phyloP scores from a whole-genome alignment of 2,329 filamentous ascomycete species.

The Nemania sp. region DNA sequence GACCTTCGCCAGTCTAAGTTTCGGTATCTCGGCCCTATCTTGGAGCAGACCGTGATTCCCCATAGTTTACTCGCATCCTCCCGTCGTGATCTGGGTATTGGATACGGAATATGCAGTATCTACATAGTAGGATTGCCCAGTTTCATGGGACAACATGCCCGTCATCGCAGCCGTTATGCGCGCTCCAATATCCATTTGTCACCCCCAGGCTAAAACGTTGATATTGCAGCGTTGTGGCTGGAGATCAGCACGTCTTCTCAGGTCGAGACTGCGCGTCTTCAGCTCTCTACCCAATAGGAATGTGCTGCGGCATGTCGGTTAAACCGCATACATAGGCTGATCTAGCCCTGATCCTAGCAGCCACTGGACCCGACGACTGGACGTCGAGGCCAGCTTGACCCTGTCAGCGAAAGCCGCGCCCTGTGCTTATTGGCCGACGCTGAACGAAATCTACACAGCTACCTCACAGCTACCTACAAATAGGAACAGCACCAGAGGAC shows the following conservation, averaged over 20 bases:
- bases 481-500: too few relatives aligned
- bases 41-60: too few relatives aligned
- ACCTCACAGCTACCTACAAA: too few relatives aligned
- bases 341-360: conserved; percentile 14
- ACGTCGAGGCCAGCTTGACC: conserved; percentile 9
- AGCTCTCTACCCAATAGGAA: conserved; percentile 15
- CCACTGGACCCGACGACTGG: conserved; percentile 16
- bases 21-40: too few relatives aligned
- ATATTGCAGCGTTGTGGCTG: conserved; percentile 25
- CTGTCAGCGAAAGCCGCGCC: conserved; percentile 11
- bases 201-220: conserved; percentile 11
- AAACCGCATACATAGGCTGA: conserved; percentile 22
- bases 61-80: too few relatives aligned
- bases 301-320: conserved; percentile 5
- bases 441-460: conserved; percentile 14
- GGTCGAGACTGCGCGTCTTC: conserved; percentile 14
- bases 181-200: conserved; percentile 20
- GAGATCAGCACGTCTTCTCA: conserved; percentile 7
- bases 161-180: background rate
- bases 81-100: too few relatives aligned
- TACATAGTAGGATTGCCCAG: background rate
- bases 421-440: conserved; percentile 7
- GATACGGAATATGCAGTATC: background rate
- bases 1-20: too few relatives aligned
- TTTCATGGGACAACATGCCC: background rate